Evolutionary conservation across 129 eudicot species (phyloP).

Genomic region (Heracleum sosnowskyi): DNA sequence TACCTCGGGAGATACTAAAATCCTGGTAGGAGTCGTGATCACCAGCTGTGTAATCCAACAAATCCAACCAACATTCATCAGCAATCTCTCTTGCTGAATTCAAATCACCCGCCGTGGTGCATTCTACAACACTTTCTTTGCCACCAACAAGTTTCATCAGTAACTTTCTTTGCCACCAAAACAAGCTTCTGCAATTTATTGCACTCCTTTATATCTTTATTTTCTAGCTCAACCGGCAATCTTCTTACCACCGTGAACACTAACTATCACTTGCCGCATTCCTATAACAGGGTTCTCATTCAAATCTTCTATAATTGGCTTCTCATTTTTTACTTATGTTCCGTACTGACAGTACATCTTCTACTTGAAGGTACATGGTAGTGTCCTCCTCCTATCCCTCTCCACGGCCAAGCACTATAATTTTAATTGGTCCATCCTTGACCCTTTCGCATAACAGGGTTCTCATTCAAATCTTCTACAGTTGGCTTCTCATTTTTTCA

Average conservation of each 20-base stretch:
- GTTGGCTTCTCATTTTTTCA: no score
- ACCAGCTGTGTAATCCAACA: constrained; percentile 12
- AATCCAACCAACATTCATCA: constrained; percentile 22
- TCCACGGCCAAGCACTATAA: not conserved
- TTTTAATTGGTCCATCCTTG: not conserved
- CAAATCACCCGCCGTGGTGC: not conserved
- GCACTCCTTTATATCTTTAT: not conserved
- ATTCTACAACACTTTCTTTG: not conserved
- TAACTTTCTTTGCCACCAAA: no score
- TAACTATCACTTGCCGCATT: constrained; percentile 21
- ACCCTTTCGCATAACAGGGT: no score
- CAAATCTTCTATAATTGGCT: not conserved
- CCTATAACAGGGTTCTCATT: constrained; percentile 12
- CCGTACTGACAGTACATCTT: constrained; percentile 12
- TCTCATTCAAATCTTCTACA: no score
- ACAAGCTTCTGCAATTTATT: constrained; percentile 4
- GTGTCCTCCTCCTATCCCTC: not conserved
- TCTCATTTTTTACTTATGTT: constrained; percentile 1
- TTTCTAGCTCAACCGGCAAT: not conserved
- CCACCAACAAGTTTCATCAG: not conserved
- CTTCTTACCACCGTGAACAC: constrained; percentile 21
- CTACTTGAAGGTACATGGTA: constrained; percentile 8
- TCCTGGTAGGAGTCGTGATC: constrained; percentile 6
- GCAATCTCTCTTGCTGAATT: constrained; percentile 19
- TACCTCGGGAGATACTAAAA: constrained; percentile 22